Base-by-base conservation (phyloP, 164 flowering plant genomes). In the Chimonanthus salicifolius region DNA sequence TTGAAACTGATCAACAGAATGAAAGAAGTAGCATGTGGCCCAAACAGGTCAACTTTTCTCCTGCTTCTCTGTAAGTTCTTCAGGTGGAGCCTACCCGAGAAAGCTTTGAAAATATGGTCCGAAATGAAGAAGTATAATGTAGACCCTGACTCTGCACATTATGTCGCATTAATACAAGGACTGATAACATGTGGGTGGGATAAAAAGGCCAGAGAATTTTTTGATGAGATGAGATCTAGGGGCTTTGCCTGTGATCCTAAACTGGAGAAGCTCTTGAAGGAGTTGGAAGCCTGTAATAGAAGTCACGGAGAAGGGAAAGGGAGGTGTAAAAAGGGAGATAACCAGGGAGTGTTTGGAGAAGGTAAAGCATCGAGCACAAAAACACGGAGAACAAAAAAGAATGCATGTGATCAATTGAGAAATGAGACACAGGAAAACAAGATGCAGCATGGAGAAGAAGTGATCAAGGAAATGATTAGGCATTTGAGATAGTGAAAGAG, bases 161-260 rank as follows among this genome's bases (percentile, higher is more conserved):
- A 91, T 75, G 51, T 10, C 66, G 43, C 79, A 45, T 33, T 92
- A 79, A 80, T 91, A 46, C 74, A 83, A 76, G 97, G 97, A 47
- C 80, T 94, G 50, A 86, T 74, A 54, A 60, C 69, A 10, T 85
- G 86, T 82, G 90, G 90, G 5, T 81, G 81, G 83, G 72, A 85
- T 46, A 73, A 48, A 18, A 85, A 88, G 80, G 97, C 97, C 72
- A 85, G 80, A 77, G 90, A 87, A 68, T 77, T 87, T 43, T 82
- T 89, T 75, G 69, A 70, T 66, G 93, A 91, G 82, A 92, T 92
- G 97, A 84, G 44, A 60, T 80, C 82, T 10, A 83, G 76, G 20
- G 91, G 92, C 65, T 83, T 84, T 73, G 47, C 54, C 11, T 88
- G 80, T 69, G 92, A 94, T 79, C 97, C 97, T 68, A 88, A 86